A percentile compares a stretch with the other conserved stretches of the same genome.
Conservation (phyloP, 176 grass and related monocot genomes). For the Phragmites australis region DNA sequence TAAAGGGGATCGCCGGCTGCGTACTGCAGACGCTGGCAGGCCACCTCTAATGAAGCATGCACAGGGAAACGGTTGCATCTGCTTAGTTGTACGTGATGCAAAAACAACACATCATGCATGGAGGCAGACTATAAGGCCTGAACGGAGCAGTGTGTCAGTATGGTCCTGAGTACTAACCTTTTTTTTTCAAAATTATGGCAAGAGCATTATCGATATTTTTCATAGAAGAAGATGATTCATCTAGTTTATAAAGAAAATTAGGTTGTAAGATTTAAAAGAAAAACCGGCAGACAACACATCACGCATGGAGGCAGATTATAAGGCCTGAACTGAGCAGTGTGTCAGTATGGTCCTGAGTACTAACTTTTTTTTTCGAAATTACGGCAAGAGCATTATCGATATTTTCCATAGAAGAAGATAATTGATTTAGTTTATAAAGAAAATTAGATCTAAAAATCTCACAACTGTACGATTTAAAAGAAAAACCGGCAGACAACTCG, state of each 20-base stretch:
- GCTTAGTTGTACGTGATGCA: neutral
- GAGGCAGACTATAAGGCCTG: neutral
- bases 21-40: neutral
- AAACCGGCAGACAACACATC: neutral
- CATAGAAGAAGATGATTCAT: no score
- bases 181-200: no score
- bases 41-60: neutral
- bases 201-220: no score
- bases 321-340: neutral
- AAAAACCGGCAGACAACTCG: no score
- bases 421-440: no score
- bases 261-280: no score
- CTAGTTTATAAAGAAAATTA: no score
- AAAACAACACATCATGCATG: neutral
- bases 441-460: no score
- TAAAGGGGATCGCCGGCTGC: neutral
- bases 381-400: no score
- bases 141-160: neutral
- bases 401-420: no score
- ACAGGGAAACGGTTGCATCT: constrained; percentile 19
- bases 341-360: neutral
- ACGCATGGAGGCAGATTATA: neutral
- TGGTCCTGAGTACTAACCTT: constrained; percentile 5
- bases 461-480: no score
- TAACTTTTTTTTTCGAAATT: no score